A percentile compares a stretch with the other conserved stretches of the same genome.
Conservation (phyloP, 78 protist genomes). For the Speleostelium caveatum region DNA sequence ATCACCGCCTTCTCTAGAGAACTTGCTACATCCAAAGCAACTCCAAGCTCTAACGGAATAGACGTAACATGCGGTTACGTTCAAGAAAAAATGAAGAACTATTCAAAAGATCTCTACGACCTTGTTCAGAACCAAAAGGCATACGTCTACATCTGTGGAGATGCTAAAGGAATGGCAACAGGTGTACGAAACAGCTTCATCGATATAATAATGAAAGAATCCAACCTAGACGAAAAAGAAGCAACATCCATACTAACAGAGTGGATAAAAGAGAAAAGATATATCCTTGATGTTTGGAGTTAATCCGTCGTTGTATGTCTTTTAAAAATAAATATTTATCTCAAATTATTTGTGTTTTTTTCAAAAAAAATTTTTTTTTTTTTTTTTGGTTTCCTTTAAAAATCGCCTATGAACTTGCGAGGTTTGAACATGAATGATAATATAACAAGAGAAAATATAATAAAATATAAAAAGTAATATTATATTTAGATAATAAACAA, state of each 20-base stretch:
- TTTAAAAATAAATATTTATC: too few relatives aligned
- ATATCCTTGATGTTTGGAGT: constrained; percentile 66
- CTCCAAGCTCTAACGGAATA: background rate
- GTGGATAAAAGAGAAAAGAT: constrained; percentile 65
- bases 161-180: constrained; percentile 72
- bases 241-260: constrained; percentile 26
- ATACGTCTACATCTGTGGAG: constrained; percentile 58
- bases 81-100: constrained; percentile 77
- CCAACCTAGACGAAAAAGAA: constrained; percentile 15
- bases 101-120: constrained; percentile 68
- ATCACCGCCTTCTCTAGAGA: constrained; percentile 82
- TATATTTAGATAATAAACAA: too few relatives aligned
- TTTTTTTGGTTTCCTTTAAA: too few relatives aligned
- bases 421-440: too few relatives aligned
- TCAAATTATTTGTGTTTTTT: too few relatives aligned
- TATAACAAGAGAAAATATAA: too few relatives aligned
- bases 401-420: too few relatives aligned
- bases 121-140: constrained; percentile 41
- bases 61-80: constrained; percentile 81
- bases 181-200: constrained; percentile 50
- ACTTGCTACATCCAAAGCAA: background rate
- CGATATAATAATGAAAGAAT: constrained; percentile 48
- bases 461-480: too few relatives aligned
- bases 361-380: too few relatives aligned
- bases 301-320: background rate